A percentile compares a stretch with the other conserved stretches of the same genome.
Evolutionary conservation across 805 yeast species (phyloP).

Genomic region (Wickerhamomyces xylosicus): DNA sequence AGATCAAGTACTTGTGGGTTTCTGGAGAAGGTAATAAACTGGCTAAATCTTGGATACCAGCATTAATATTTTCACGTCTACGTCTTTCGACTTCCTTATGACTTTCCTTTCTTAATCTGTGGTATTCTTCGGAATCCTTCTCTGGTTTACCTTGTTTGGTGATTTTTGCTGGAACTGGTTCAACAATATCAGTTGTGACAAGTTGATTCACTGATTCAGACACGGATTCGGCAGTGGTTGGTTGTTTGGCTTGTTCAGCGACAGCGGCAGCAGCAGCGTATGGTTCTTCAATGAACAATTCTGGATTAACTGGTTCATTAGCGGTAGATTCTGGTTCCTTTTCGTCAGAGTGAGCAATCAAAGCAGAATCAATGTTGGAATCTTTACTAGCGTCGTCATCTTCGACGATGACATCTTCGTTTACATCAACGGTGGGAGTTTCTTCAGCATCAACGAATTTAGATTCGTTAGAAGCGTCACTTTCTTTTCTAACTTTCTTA

Average conservation of each 20-base stretch:
- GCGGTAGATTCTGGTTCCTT: conserved; percentile 1
- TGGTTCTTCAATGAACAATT: not conserved
- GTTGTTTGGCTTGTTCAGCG: conserved; percentile 2
- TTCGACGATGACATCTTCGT: conserved; percentile 3
- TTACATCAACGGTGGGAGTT: not conserved
- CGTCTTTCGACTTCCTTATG: conserved; percentile 95
- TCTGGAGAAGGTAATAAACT: conserved; percentile 73
- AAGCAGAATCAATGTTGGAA: conserved; percentile 14
- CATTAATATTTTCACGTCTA: conserved; percentile 79
- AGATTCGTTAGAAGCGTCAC: conserved; percentile 1
- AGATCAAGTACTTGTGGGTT: conserved; percentile 82
- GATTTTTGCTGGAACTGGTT: not conserved
- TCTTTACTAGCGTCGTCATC: conserved; percentile 5
- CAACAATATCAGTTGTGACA: not conserved
- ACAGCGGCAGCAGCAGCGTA: conserved; percentile 6
- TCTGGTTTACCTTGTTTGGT: conserved; percentile 32
- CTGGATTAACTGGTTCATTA: not conserved
- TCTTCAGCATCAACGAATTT: not conserved
- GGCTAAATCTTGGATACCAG: conserved; percentile 76
- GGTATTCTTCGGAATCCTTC: conserved; percentile 81
- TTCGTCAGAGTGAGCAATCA: conserved; percentile 12
- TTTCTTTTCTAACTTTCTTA: not conserved
- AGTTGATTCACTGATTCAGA: conserved; percentile 2
- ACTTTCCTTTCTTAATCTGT: conserved; percentile 70
- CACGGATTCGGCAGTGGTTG: not conserved